phyloP scores from a whole-genome alignment of 1,284 basidiomycete species.

The Tilletia horrida region DNA sequence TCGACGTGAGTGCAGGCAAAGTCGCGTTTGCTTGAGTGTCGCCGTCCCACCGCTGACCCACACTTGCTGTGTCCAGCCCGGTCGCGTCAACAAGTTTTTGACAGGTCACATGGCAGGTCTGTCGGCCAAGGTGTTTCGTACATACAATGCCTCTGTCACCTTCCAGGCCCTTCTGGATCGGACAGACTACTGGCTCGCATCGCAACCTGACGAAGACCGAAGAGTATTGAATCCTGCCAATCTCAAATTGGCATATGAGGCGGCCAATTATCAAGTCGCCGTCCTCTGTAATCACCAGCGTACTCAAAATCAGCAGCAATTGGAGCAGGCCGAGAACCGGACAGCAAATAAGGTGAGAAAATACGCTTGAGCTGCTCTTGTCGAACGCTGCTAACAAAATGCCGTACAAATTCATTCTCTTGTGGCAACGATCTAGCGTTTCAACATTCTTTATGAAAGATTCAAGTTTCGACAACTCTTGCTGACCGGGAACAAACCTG shows the following conservation, averaged over 20 bases:
- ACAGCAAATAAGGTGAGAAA: conserved; percentile 21
- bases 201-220: conserved; percentile 43
- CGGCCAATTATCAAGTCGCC: conserved; percentile 53
- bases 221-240: conserved; percentile 47
- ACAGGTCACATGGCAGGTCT: conserved; percentile 50
- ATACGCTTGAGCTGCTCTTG: background rate
- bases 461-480: conserved; percentile 53
- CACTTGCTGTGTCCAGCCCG: conserved; percentile 20
- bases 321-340: conserved; percentile 21
- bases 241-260: conserved; percentile 51
- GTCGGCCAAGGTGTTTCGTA: conserved; percentile 55
- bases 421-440: conserved; percentile 13
- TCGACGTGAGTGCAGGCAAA: conserved; percentile 18
- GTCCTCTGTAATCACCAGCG: conserved; percentile 55
- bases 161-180: conserved; percentile 54
- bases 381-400: conserved; percentile 1
- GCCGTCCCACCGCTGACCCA: background rate
- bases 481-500: conserved; percentile 59
- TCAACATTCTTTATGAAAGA: conserved; percentile 50
- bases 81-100: conserved; percentile 51
- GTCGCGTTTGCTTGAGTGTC: background rate
- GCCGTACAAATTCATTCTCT: background rate
- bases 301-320: conserved; percentile 45
- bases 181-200: conserved; percentile 49
- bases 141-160: conserved; percentile 54